Percentiles rank a stretch among this genome's conserved stretches.
phyloP scores from a whole-genome alignment of 768 basidiomycete species.

The Kwoniella sp. region DNA sequence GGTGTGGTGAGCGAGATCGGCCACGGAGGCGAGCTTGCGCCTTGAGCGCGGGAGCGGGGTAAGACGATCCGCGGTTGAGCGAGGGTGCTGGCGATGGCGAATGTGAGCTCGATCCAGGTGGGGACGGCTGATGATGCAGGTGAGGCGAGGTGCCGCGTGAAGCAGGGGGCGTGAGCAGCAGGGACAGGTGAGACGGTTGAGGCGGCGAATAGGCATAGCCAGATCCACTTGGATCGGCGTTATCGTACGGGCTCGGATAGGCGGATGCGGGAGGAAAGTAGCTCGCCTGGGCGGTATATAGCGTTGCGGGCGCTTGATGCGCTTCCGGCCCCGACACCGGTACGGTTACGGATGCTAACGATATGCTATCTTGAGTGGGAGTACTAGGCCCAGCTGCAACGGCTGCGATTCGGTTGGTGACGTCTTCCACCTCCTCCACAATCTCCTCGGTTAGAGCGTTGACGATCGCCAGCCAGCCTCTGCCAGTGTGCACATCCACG shows the following conservation, averaged over 20 bases:
- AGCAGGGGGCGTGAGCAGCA: slow-evolving; percentile 37
- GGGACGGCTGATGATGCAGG: background rate
- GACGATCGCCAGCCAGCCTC: slow-evolving; percentile 49
- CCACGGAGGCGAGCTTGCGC: slow-evolving; percentile 19
- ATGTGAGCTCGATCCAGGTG: background rate
- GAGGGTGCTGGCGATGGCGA: background rate
- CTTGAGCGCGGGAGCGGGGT: slow-evolving; percentile 2
- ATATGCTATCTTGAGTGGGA: too few species aligned
- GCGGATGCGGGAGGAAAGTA: slow-evolving; percentile 8
- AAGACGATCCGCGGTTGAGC: background rate
- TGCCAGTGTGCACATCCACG: slow-evolving; percentile 40
- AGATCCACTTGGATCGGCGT: background rate
- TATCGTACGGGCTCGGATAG: slow-evolving; percentile 6
- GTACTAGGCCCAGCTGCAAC: slow-evolving; percentile 11
- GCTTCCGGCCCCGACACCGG: slow-evolving; percentile 12
- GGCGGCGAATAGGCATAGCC: slow-evolving; percentile 23
- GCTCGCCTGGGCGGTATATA: background rate
- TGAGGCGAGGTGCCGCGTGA: slow-evolving; percentile 28
- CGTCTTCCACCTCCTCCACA: slow-evolving; percentile 17
- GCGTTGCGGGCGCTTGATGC: slow-evolving; percentile 7
- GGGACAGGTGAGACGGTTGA: slow-evolving; percentile 25
- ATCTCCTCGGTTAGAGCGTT: slow-evolving; percentile 47
- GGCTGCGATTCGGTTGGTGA: background rate
- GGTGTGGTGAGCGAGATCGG: slow-evolving; percentile 28
- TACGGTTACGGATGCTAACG: background rate